Base-by-base conservation (phyloP, 2,329 filamentous ascomycete genomes). In the Botrytis fabae region DNA sequence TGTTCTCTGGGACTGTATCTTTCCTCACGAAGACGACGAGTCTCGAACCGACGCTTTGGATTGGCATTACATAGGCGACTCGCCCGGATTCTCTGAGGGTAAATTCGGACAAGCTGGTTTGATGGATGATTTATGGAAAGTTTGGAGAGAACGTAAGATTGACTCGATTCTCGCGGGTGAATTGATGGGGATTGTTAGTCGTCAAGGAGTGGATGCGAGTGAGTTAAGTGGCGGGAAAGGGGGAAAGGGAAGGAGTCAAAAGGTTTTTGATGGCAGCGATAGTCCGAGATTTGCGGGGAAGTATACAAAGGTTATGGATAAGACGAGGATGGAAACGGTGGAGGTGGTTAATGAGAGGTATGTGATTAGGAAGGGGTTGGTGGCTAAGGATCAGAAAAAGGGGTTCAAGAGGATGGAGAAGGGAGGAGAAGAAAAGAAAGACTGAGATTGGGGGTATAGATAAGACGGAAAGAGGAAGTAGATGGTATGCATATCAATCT, bases 1-100 rank as follows among this genome's bases (percentile, higher is more conserved):
- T 14, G 96, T 98, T 25, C 88, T 99, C 9, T 98, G 95, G 95
- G 94, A 98, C 83, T 98, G 95, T 82, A 86, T 97, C 48, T 99
- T 98, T 82, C 93, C 93, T 0, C 83, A 83, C 62, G 79, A 85
- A 73, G 82, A 83, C 42, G 79, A 82, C 60, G 77, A 78, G 20
- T 77, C 81, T 69, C 78, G 85, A 40, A 83, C 85, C 59, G 91
- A 96, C 80, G 85, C 87, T 0, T 80, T 98, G 72, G 81, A 90
- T 28, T 99, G 96, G 95, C 82, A 94, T 0, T 93, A 94, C 81
- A 86, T 92, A 2, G 93, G 92, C 61, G 92, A 95, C 75, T 88
- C 90, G 57, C 84, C 84, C 32, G 81, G 85, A 51, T 86, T 84
- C 40, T 85, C 84, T 16, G 85, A 87, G 73, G 83, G 86, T 76